Percentiles rank a stretch among this genome's conserved stretches.
These are phyloP conservation scores for Inonotus hispidus DNA, from an alignment of 1,284 basidiomycete species.

Conservation along the genomic window DNA sequence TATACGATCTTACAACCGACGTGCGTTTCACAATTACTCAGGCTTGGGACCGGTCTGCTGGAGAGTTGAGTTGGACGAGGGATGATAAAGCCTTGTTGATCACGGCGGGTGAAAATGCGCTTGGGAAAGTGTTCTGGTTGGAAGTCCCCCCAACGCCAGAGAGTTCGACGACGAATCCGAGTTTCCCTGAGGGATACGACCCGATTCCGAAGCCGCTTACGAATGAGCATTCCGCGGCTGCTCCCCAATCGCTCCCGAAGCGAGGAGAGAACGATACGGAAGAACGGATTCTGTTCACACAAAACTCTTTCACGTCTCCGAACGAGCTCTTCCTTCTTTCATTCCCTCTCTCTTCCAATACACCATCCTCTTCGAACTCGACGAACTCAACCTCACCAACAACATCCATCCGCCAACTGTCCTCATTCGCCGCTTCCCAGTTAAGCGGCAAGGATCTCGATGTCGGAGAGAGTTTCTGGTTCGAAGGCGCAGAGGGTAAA, in stretches of 20 bases:
- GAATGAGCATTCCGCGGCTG: slow-evolving; percentile 47
- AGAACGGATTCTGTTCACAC: slow-evolving; percentile 61
- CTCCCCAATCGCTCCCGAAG: slow-evolving; percentile 49
- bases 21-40: slow-evolving; percentile 69
- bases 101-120: slow-evolving; percentile 71
- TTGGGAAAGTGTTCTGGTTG: slow-evolving; percentile 66
- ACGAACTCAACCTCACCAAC: not conserved
- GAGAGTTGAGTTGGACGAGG: slow-evolving; percentile 62
- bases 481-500: slow-evolving; percentile 68
- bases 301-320: slow-evolving; percentile 65
- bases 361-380: too few relatives aligned
- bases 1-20: slow-evolving; percentile 68
- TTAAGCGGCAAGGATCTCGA: slow-evolving; percentile 55
- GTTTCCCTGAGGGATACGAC: slow-evolving; percentile 40
- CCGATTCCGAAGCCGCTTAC: slow-evolving; percentile 55
- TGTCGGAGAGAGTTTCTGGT: slow-evolving; percentile 77
- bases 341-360: slow-evolving; percentile 25
- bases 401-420: slow-evolving; percentile 38
- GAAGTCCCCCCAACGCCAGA: slow-evolving; percentile 58
- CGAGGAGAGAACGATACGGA: slow-evolving; percentile 14
- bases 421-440: slow-evolving; percentile 50
- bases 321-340: slow-evolving; percentile 67
- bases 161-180: slow-evolving; percentile 44
- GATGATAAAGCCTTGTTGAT: slow-evolving; percentile 69
- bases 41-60: slow-evolving; percentile 79